These are phyloP conservation scores for Pseudocercospora pini-densiflorae DNA, from an alignment of 2,329 filamentous ascomycete species.

Conservation along the genomic window DNA sequence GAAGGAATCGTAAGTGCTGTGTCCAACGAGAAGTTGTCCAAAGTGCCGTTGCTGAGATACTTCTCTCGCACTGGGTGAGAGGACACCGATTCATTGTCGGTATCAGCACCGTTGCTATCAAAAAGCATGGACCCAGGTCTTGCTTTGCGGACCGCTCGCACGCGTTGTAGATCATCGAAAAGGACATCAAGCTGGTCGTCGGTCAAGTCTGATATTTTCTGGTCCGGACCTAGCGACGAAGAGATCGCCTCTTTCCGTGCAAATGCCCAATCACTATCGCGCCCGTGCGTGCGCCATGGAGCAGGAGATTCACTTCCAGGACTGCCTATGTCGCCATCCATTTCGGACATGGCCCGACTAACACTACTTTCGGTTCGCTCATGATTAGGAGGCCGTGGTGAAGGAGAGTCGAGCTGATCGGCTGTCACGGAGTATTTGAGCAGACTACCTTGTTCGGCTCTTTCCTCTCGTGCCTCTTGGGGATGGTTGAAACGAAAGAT, in stretches of 20 bases:
- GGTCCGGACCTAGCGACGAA: conserved; percentile 85
- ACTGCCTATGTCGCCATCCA: conserved; percentile 71
- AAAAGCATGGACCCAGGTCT: conserved; percentile 59
- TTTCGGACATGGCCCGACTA: conserved; percentile 78
- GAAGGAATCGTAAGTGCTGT: conserved; percentile 93
- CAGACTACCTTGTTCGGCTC: conserved; percentile 75
- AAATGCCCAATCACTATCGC: conserved; percentile 94
- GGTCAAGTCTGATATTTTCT: conserved; percentile 85
- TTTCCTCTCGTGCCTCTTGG: conserved; percentile 89
- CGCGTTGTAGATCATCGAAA: conserved; percentile 91
- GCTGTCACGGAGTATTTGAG: conserved; percentile 79
- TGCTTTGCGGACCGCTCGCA: conserved; percentile 81
- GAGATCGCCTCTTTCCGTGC: conserved; percentile 91
- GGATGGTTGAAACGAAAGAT: conserved; percentile 99
- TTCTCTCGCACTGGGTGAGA: conserved; percentile 82
- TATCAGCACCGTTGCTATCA: conserved; percentile 55
- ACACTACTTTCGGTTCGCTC: conserved; percentile 68
- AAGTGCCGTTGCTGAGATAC: conserved; percentile 86
- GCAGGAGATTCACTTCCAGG: conserved; percentile 81
- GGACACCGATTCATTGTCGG: conserved; percentile 85
- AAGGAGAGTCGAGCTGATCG: conserved; percentile 67
- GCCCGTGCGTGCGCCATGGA: conserved; percentile 59
- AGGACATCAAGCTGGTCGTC: conserved; percentile 94
- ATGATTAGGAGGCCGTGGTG: conserved; percentile 64
- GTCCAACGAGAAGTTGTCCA: conserved; percentile 96